phyloP scores from a whole-genome alignment of 2,329 filamentous ascomycete species.

The Plenodomus tracheiphilus region DNA sequence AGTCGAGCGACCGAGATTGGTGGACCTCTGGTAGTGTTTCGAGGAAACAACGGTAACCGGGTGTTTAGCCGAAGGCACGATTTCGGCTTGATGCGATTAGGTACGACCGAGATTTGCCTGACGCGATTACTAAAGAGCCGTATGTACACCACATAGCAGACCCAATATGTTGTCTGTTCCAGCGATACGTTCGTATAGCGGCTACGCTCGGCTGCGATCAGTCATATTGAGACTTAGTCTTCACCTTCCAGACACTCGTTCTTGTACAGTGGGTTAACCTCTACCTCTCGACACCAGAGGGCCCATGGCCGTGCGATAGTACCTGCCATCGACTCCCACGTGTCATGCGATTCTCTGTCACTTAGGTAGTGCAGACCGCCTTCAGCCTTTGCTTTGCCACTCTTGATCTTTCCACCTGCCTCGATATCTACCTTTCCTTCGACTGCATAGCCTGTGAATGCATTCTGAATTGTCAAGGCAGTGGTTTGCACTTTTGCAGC shows the following conservation, averaged over 20 bases:
- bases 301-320: slow-evolving; percentile 47
- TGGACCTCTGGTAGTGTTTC: background rate
- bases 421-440: slow-evolving; percentile 47
- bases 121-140: background rate
- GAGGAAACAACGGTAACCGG: background rate
- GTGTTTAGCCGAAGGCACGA: background rate
- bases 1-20: background rate
- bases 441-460: slow-evolving; percentile 41
- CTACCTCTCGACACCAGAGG: slow-evolving; percentile 50
- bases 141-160: too few species aligned
- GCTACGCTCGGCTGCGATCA: too few species aligned
- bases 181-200: too few species aligned
- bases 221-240: slow-evolving; percentile 16
- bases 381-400: slow-evolving; percentile 46
- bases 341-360: slow-evolving; percentile 48
- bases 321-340: slow-evolving; percentile 42
- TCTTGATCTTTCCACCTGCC: slow-evolving; percentile 46
- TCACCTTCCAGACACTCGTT: slow-evolving; percentile 44
- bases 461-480: slow-evolving; percentile 40
- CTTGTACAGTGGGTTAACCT: slow-evolving; percentile 43
- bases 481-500: slow-evolving; percentile 48
- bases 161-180: too few species aligned
- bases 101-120: background rate
- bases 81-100: background rate
- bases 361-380: slow-evolving; percentile 49